These are phyloP conservation scores for Trichophyton simii DNA, from an alignment of 2,329 filamentous ascomycete species.

Conservation along the genomic window DNA sequence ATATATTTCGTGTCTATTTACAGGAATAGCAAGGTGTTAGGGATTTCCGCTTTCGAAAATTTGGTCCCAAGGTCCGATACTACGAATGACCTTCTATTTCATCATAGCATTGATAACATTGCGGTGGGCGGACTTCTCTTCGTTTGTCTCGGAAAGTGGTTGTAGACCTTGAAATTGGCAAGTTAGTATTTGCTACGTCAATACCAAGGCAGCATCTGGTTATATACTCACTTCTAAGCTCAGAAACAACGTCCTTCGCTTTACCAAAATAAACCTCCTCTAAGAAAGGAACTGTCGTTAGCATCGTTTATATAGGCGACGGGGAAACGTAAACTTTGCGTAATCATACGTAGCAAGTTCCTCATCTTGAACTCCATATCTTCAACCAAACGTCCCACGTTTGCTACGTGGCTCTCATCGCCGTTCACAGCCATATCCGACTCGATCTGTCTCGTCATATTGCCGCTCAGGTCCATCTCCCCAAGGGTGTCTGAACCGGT, in stretches of 20 bases:
- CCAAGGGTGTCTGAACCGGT: slow-evolving; percentile 57
- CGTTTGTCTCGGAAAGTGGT: slow-evolving; percentile 69
- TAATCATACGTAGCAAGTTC: slow-evolving; percentile 60
- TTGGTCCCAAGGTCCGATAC: too few relatives aligned
- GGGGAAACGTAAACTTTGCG: background rate
- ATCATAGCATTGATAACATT: slow-evolving; percentile 64
- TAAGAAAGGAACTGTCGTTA: slow-evolving; percentile 16
- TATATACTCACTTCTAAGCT: slow-evolving; percentile 59
- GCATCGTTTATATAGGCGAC: slow-evolving; percentile 11
- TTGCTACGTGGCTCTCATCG: slow-evolving; percentile 87
- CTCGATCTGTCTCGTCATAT: slow-evolving; percentile 96
- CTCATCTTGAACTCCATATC: slow-evolving; percentile 99
- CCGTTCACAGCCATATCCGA: slow-evolving; percentile 78
- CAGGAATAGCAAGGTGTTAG: background rate
- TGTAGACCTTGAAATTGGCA: slow-evolving; percentile 44
- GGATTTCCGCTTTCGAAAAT: too few relatives aligned
- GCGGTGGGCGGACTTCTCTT: slow-evolving; percentile 70
- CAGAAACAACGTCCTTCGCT: slow-evolving; percentile 94
- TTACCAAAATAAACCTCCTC: slow-evolving; percentile 99
- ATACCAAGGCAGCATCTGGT: background rate
- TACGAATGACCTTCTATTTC: slow-evolving; percentile 18
- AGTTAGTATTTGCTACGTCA: slow-evolving; percentile 9
- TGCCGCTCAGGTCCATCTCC: slow-evolving; percentile 83
- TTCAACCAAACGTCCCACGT: slow-evolving; percentile 87
- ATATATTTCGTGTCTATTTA: slow-evolving; percentile 1